Evolutionary conservation across 257 asterid species (phyloP), one percentile per base, ranked within the genome.

Genomic region (Verbascum thapsus): DNA sequence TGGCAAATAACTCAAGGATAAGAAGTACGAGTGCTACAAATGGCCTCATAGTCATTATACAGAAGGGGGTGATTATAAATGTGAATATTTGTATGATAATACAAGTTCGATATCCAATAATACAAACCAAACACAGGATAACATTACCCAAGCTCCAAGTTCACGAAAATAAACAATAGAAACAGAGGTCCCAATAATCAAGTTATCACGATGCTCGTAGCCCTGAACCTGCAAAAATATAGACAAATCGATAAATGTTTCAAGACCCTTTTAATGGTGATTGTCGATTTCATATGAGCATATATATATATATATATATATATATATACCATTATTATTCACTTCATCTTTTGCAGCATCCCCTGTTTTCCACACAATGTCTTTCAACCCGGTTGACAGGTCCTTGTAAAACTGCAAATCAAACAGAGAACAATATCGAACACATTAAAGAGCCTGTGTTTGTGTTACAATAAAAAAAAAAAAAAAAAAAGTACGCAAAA

Each of bases 321-420:
- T 26, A 26, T 26, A 26, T 5, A 26, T 60, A 87, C 95, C 84
- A 40, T 58, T 61, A 40, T 58, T 61, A 50, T 52, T 74, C 43
- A 45, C 72, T 67, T 71, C 85, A 40, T 73, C 85, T 68, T 78
- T 76, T 42, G 69, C 72, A 69, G 82, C 95, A 6, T 84, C 88
- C 16, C 80, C 87, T 5, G 91, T 63, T 45, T 72, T 84, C 98
- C 98, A 91, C 16, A 91, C 97, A 15, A 91, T 76, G 70, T 91
- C 98, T 74, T 91, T 86, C 89, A 91, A 72, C 67, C 96, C 97
- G 20, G 96, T 78, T 0, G 98, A 80, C 39, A 91, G 77, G 83
- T 84, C 84, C 71, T 86, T 86, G 87, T 88, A 88, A 40, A 86
- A 88, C 97, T 91, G 90, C 67, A 50, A 11, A 63, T 19, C 19